phyloP scores from a whole-genome alignment of 2,329 filamentous ascomycete species.

The Neofusicoccum sp. region DNA sequence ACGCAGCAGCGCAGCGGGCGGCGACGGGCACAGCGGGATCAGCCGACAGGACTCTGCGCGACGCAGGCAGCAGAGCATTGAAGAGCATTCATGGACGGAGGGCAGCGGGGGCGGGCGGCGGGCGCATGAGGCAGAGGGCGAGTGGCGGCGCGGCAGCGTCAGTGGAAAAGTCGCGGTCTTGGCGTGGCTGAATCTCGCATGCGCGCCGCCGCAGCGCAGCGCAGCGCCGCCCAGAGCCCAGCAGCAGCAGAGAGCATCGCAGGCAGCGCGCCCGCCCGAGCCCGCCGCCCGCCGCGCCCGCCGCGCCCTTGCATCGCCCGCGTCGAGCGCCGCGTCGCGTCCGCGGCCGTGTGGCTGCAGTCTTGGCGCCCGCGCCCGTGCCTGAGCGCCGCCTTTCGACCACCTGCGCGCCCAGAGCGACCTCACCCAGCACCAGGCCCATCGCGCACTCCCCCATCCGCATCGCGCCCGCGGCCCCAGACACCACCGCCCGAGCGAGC shows the following conservation, averaged over 20 bases:
- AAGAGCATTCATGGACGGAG: slow-evolving; percentile 15
- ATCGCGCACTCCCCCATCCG: slow-evolving; percentile 15
- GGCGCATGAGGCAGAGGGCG: neutral
- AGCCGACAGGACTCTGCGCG: slow-evolving; percentile 6
- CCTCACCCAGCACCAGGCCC: slow-evolving; percentile 11
- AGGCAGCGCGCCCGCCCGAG: neutral
- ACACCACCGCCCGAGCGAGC: slow-evolving; percentile 14
- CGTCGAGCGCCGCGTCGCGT: neutral
- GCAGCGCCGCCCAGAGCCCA: neutral
- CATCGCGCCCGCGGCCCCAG: slow-evolving; percentile 13
- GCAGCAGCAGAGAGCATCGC: neutral
- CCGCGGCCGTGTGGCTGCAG: neutral
- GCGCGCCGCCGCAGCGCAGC: neutral
- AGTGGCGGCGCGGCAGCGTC: neutral
- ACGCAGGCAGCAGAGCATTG: slow-evolving; percentile 7
- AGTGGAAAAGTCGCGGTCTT: slow-evolving; percentile 5
- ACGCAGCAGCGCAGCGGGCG: neutral
- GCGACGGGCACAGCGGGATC: neutral
- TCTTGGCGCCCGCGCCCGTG: neutral
- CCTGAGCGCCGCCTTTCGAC: neutral
- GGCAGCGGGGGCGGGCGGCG: neutral
- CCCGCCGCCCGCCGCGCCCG: neutral
- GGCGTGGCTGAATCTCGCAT: neutral
- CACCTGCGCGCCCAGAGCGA: neutral
- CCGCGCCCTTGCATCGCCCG: neutral